Percentiles rank a stretch among this genome's conserved stretches.
phyloP scores from a whole-genome alignment of 495 filamentous ascomycete species.

The Neurospora sp. region DNA sequence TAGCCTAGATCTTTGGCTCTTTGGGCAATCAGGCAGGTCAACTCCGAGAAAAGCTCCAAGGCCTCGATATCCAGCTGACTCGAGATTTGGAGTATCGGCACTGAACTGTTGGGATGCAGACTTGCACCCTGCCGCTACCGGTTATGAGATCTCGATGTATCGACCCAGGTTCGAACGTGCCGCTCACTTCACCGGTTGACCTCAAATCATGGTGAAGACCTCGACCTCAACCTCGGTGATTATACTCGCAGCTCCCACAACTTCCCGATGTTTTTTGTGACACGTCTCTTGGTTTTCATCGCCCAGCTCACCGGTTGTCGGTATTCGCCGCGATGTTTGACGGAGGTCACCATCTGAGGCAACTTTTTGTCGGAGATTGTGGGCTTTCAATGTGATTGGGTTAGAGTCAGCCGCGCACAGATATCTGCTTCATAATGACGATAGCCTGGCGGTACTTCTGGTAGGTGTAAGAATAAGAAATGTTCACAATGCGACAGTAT shows the following conservation, averaged over 20 bases:
- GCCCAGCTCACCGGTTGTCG: not conserved
- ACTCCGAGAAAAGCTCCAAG: not conserved
- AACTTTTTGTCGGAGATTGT: not conserved
- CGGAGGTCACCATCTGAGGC: too few relatives aligned
- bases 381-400: not conserved
- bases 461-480: not conserved
- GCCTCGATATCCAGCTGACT: not conserved
- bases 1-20: not conserved
- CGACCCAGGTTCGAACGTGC: not conserved
- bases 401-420: not conserved
- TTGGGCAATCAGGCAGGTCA: not conserved
- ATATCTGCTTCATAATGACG: not conserved
- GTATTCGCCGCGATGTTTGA: not conserved
- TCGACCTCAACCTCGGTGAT: not conserved
- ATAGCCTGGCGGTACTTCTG: not conserved
- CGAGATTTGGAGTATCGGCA: not conserved
- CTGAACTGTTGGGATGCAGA: not conserved
- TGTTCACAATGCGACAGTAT: not conserved
- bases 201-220: not conserved
- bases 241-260: not conserved
- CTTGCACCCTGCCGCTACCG: not conserved
- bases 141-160: not conserved
- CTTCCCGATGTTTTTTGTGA: not conserved
- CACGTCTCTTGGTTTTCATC: not conserved
- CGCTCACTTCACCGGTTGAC: not conserved